phyloP scores from a whole-genome alignment of 768 basidiomycete genomes.

The Zangia roseola region DNA sequence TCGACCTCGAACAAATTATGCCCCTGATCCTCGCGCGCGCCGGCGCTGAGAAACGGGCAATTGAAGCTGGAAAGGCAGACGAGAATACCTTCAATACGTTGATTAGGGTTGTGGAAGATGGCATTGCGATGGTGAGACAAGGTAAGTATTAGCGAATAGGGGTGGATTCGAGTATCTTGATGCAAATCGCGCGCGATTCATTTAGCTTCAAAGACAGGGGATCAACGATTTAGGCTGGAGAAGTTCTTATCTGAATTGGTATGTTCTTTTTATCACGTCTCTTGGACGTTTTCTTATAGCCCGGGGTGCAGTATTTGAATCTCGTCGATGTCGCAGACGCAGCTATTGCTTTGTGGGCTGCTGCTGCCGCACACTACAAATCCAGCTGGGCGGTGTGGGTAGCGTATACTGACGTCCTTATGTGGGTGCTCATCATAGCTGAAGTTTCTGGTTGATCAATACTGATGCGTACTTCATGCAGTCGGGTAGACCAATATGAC shows the following conservation, averaged over 20 bases:
- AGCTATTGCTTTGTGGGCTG: slow-evolving; percentile 62
- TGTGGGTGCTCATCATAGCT: slow-evolving; percentile 43
- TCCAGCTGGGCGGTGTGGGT: slow-evolving; percentile 76
- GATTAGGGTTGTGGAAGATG: slow-evolving; percentile 60
- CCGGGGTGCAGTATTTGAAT: slow-evolving; percentile 41
- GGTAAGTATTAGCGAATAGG: slow-evolving; percentile 35
- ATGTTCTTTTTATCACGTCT: slow-evolving; percentile 30
- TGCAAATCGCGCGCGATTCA: not conserved
- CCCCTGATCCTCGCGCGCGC: slow-evolving; percentile 63
- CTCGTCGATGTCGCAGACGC: slow-evolving; percentile 50
- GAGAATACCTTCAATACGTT: slow-evolving; percentile 52
- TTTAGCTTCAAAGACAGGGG: slow-evolving; percentile 64
- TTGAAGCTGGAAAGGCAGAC: slow-evolving; percentile 49
- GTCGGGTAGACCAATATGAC: slow-evolving; percentile 53
- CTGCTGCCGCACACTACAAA: slow-evolving; percentile 64
- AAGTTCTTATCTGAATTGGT: slow-evolving; percentile 79
- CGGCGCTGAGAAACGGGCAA: slow-evolving; percentile 56
- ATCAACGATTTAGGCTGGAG: slow-evolving; percentile 77
- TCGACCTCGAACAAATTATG: slow-evolving; percentile 65
- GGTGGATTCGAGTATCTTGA: not conserved
- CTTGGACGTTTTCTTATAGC: not conserved
- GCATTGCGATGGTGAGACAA: slow-evolving; percentile 57
- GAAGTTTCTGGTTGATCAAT: not conserved
- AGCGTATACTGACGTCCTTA: slow-evolving; percentile 68
- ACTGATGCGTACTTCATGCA: slow-evolving; percentile 18